Percentiles rank a stretch among this genome's conserved stretches.
phyloP scores from a whole-genome alignment of 2,329 filamentous ascomycete genomes.

The Xylaria digitata region DNA sequence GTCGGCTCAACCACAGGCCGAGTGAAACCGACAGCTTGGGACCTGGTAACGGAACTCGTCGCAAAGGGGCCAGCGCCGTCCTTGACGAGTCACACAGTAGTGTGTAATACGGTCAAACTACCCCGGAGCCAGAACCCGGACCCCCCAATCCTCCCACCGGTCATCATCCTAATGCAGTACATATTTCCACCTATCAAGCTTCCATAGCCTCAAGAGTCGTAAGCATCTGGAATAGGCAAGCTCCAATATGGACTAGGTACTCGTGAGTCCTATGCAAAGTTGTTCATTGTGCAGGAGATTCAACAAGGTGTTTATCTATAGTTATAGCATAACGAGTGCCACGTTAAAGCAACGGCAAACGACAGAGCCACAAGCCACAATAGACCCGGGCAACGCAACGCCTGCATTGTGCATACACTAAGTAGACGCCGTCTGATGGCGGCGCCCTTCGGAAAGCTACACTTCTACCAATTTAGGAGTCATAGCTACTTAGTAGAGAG shows the following conservation, averaged over 20 bases:
- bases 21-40: slow-evolving; percentile 40
- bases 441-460: slow-evolving; percentile 1
- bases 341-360: not conserved
- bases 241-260: not conserved
- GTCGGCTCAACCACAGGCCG: slow-evolving; percentile 34
- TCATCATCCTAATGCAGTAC: slow-evolving; percentile 6
- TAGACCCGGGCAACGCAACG: slow-evolving; percentile 2
- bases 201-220: not conserved
- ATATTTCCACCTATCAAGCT: slow-evolving; percentile 10
- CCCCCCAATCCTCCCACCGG: slow-evolving; percentile 1
- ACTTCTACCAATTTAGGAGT: slow-evolving; percentile 7
- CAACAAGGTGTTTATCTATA: not conserved
- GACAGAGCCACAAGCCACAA: slow-evolving; percentile 11
- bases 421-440: not conserved
- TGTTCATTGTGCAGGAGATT: not conserved
- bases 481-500: not conserved
- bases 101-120: slow-evolving; percentile 9
- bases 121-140: slow-evolving; percentile 18
- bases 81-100: slow-evolving; percentile 3
- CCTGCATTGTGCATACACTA: slow-evolving; percentile 10
- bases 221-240: not conserved
- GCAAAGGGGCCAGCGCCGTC: slow-evolving; percentile 6
- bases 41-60: slow-evolving; percentile 34
- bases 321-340: not conserved
- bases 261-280: not conserved